Evolutionary conservation across 1,139 yeast species (phyloP), one percentile per base, ranked within the genome.

Genomic region (Candida anutae): DNA sequence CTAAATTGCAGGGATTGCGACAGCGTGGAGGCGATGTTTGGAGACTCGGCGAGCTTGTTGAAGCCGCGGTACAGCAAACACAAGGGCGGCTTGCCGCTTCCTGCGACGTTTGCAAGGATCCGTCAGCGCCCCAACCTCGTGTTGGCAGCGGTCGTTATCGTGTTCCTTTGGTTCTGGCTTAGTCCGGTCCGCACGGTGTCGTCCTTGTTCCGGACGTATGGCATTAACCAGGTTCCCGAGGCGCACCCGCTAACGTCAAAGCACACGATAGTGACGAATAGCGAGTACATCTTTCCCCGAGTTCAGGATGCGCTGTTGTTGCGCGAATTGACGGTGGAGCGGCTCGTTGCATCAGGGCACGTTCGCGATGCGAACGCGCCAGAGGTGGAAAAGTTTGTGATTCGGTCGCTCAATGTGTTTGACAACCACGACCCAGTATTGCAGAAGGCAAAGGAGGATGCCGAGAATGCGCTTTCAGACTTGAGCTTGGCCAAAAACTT

Each of bases 281-380:
- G 73, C 12, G 62, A 63, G 28, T 65, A 69, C 43, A 76, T 81
- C 16, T 79, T 69, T 45, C 90, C 90, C 6, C 70, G 73, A 10
- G 64, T 78, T 24, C 85, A 80, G 39, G 78, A 80, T 41, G 75
- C 80, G 4, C 70, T 74, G 1, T 48, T 67, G 17, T 58, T 81
- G 35, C 69, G 68, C 38, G 76, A 75, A 38, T 48, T 79, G 27
- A 71, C 77, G 1, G 48, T 73, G 16, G 60, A 63, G 31, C 62
- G 65, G 15, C 54, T 80, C 26, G 74, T 75, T 33, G 62, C 51
- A 42, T 51, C 66, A 58, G 34, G 55, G 40, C 31, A 69, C 50
- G 50, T 49, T 43, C 30, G 70, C 51, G 53, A 59, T 41, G 46
- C 63, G 22, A 46, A 41, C 29, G 51, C 50, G 31, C 67, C 56